phyloP scores from a whole-genome alignment of 225 moss, liverwort and hornwort species.

The Neckera pumila region DNA sequence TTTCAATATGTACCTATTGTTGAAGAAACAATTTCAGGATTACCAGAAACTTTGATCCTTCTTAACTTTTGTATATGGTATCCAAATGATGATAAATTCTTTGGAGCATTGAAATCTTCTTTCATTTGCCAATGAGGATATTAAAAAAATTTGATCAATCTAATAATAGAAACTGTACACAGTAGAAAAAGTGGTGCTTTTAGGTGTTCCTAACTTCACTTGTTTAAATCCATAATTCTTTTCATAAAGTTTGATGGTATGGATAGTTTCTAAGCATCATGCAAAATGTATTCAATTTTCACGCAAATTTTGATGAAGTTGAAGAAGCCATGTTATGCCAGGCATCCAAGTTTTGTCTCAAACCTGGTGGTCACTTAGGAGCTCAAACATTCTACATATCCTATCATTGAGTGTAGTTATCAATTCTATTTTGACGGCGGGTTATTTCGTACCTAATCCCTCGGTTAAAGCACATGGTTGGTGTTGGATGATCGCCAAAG shows the following conservation, averaged over 20 bases:
- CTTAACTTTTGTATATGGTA: no score
- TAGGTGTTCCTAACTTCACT: neutral
- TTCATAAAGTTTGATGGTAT: rapidly evolving
- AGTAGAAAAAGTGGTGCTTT: no score
- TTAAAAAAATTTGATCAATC: neutral
- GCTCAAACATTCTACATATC: neutral
- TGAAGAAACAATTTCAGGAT: neutral
- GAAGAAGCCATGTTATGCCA: no score
- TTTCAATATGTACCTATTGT: neutral
- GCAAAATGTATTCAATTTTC: neutral
- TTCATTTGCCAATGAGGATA: neutral
- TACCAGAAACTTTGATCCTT: neutral
- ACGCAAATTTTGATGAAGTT: neutral
- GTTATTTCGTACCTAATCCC: constrained; percentile 17
- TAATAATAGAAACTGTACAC: no score
- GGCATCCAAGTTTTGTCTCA: neutral
- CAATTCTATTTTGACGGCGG: neutral
- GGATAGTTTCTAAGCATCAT: neutral
- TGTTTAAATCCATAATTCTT: neutral
- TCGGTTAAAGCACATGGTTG: constrained; percentile 79
- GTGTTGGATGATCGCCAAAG: constrained; percentile 64
- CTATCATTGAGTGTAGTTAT: neutral
- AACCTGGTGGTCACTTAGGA: neutral
- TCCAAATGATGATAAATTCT: neutral
- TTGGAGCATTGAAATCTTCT: neutral